Evolutionary conservation across 108 stramenopile genomes (phyloP), one percentile per base, ranked within the genome.

Genomic region (Seminavis robusta): DNA sequence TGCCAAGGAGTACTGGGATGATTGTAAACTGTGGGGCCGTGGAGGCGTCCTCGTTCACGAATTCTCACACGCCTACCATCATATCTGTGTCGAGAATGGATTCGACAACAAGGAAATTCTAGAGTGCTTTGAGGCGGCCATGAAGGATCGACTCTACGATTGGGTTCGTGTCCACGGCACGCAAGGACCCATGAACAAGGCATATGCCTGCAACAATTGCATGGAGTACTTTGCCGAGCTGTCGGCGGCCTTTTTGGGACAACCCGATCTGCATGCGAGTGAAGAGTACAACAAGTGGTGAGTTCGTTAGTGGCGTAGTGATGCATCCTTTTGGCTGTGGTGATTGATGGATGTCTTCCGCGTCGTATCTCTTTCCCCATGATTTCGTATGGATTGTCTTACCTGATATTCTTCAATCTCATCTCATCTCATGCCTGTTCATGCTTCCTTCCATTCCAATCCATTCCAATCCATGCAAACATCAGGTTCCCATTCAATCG

Each of bases 221-320:
- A 91, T 86, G 86, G 91, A 93, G 70, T 95, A 93, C 69, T 95
- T 91, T 71, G 94, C 94, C 0, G 91, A 95, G 46, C 63, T 95
- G 37, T 86, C 84, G 28, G 69, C 74, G 33, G 91, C 91, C 15
- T 95, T 89, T 76, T 64, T 93, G 33, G 89, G 89, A 36, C 36
- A 36, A 36, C 36, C 8, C 8, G 36, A 36, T 36, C 10, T 10
- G 10, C 36, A 13, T 24, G 65, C 61, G 10, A 52, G 55, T 1
- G 34, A 29, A 21, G 94, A 95, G 38, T 84, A 71, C 61, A 95
- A 95, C 64, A 95, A 95, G 62, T 95, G 94, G 94, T n/a, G n/a
- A n/a, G n/a, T n/a, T n/a, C n/a, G n/a, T n/a, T n/a, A n/a, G n/a
- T n/a, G n/a, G n/a, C n/a, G n/a, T n/a, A n/a, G n/a, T n/a, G n/a